Base-by-base conservation (phyloP, 805 yeast genomes). In the Suhomyces sp. region DNA sequence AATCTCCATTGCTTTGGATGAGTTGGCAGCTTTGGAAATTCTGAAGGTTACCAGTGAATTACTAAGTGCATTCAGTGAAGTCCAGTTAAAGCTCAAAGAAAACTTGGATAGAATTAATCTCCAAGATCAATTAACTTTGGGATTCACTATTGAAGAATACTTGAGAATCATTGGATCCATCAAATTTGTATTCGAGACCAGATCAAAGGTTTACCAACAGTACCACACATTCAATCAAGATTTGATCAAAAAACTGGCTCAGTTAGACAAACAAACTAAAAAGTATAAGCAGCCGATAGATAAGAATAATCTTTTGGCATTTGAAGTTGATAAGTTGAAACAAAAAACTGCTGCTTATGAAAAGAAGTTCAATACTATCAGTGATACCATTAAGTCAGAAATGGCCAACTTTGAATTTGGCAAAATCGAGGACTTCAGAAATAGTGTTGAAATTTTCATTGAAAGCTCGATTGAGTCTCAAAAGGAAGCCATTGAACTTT, bases 391-490 rank as follows among this genome's bases (percentile, higher is more conserved):
- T 35, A 83, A 77, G 53, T 56, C 58, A 25, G 96, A 93, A 49
- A 60, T 91, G 18, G 72, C 66, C 12, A 66, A 60, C 22, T 87
- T 90, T 54, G 95, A 88, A 53, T 65, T 68, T 28, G 91, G 83
- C 38, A 84, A 81, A 49, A 74, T 87, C 22, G 79, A 76, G 24
- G 98, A 90, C 50, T 88, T 91, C 60, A 76, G 96, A 54, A 85
- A 85, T 51, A 77, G 88, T 43, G 85, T 91, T 34, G 98, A 93
- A 60, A 82, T 91, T 9, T 90, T 81, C 51, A 74, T 95, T 54
- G 98, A 93, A 58, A 79, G 93, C 34, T 76, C 93, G 16, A 84
- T 90, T 36, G 98, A 93, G 60, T 74, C 88, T 20, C 98, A 93
- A 60, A 93, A 93, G 63, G 96, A 88, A 56, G 79, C 83, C 20